Base-by-base conservation (phyloP, 106 monocot species). In the Dioscorea dumetorum region DNA sequence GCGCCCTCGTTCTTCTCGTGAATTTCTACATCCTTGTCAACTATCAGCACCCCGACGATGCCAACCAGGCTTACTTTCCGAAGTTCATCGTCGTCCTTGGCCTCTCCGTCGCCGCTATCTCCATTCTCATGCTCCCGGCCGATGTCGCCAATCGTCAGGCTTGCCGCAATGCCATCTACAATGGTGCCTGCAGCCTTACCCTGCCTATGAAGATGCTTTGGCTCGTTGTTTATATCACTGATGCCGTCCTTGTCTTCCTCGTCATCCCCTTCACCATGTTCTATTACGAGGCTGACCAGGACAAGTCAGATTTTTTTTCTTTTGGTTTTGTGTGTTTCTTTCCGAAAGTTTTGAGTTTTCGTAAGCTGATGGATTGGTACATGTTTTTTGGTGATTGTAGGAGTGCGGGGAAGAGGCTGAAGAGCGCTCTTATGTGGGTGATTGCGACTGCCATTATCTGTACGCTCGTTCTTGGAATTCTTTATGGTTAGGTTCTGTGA, bases 211-310 rank as follows among this genome's bases (percentile, higher is more conserved):
- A 87, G 87, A 82, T 84, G 19, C 84, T 97, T 21, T 97, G 97
- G 97, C 87, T 97, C 11, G 77, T 78, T 34, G 76, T 97, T 17
- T 97, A 92, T 77, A 87, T 92, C 41, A 78, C 54, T 6, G 91
- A 92, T 48, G 87, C 89, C 0, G 76, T 92, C 11, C 88, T 97
- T 16, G 97, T 92, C 41, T 97, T 97, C 78, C 77, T 97, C 72
- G 72, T 92, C 57, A 87, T 97, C 23, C 91, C 97, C 8, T 97
- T 97, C 60, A 91, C 97, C 15, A 97, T 97, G 87, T 97, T 97
- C 74, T 97, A 89, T 52, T 97, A 97, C 67, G 97, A 97, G 73
- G 97, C 92, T 34, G 92, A 99, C 66, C 92, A 90, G 87, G 97
- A 99, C 67, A 99, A 83, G 95, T 97, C 8, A 12, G 48, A 58